A percentile compares a stretch with the other conserved stretches of the same genome.
Evolutionary conservation across 2,329 filamentous ascomycete species (phyloP).

Genomic region (Nemania bipapillata): DNA sequence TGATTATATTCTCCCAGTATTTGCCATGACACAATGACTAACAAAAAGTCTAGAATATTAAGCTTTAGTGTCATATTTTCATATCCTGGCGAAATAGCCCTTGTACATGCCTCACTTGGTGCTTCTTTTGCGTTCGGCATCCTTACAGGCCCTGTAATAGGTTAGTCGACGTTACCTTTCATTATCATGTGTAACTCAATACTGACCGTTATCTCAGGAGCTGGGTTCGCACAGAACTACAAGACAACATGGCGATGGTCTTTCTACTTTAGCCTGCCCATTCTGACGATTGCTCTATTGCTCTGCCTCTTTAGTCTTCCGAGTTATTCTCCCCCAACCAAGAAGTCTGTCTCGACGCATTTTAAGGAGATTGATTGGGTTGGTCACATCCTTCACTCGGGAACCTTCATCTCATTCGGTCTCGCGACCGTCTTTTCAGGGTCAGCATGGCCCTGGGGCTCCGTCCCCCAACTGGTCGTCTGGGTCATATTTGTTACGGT

Average conservation of each 20-base stretch:
- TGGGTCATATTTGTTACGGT: slow-evolving; percentile 59
- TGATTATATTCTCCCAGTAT: slow-evolving; percentile 26
- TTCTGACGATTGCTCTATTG: slow-evolving; percentile 29
- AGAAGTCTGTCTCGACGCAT: slow-evolving; percentile 38
- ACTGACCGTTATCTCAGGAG: slow-evolving; percentile 43
- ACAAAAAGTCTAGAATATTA: slow-evolving; percentile 31
- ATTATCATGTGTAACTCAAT: slow-evolving; percentile 26
- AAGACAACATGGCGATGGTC: slow-evolving; percentile 56
- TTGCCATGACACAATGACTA: not conserved
- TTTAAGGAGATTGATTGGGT: slow-evolving; percentile 56
- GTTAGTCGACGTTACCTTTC: slow-evolving; percentile 42
- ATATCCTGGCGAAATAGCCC: slow-evolving; percentile 39
- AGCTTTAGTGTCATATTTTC: slow-evolving; percentile 44
- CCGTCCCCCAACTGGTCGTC: slow-evolving; percentile 58
- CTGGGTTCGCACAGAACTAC: slow-evolving; percentile 52
- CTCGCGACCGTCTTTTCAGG: slow-evolving; percentile 60
- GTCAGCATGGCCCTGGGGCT: slow-evolving; percentile 60
- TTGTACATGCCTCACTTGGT: slow-evolving; percentile 41
- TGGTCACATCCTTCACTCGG: slow-evolving; percentile 58
- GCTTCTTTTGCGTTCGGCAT: slow-evolving; percentile 48
- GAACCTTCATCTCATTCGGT: slow-evolving; percentile 46
- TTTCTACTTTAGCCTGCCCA: slow-evolving; percentile 41
- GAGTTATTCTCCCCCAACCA: slow-evolving; percentile 47
- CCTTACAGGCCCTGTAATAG: slow-evolving; percentile 46
- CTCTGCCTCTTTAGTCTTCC: slow-evolving; percentile 60